phyloP scores from a whole-genome alignment of 106 monocot species.

The Dendrobium officinale region DNA sequence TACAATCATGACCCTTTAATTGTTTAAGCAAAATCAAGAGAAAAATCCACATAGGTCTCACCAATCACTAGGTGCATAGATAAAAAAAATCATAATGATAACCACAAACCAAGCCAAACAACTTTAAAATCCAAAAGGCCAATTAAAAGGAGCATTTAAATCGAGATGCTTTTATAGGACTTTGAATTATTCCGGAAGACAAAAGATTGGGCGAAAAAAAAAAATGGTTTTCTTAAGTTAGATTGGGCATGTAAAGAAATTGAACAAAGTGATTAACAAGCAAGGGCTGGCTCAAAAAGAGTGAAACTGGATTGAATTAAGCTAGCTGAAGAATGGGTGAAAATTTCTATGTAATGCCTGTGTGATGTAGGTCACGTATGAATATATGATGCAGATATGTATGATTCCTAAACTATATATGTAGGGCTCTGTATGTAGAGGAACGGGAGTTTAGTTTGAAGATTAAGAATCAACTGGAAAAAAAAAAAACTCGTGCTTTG shows the following conservation, averaged over 20 bases:
- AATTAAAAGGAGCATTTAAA: neutral
- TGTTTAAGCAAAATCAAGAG: neutral
- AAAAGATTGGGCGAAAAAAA: neutral
- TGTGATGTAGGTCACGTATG: neutral
- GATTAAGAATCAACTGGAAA: neutral
- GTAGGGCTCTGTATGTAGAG: neutral
- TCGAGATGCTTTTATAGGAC: neutral
- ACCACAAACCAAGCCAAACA: neutral
- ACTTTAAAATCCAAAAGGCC: neutral
- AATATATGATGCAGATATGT: too few species aligned
- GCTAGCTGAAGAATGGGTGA: neutral
- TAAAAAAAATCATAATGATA: neutral
- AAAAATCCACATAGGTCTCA: neutral
- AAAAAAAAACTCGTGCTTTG: neutral
- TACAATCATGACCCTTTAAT: neutral
- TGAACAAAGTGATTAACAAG: neutral
- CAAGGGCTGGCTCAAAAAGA: neutral
- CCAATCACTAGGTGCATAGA: neutral
- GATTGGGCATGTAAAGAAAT: neutral
- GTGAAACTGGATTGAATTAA: neutral
- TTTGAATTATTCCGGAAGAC: neutral
- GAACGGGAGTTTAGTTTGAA: neutral
- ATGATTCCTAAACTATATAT: neutral
- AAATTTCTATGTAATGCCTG: neutral
- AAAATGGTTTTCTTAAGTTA: neutral